phyloP scores from a whole-genome alignment of 352 stramenopile genomes.

The Globisporangium ultimum region DNA sequence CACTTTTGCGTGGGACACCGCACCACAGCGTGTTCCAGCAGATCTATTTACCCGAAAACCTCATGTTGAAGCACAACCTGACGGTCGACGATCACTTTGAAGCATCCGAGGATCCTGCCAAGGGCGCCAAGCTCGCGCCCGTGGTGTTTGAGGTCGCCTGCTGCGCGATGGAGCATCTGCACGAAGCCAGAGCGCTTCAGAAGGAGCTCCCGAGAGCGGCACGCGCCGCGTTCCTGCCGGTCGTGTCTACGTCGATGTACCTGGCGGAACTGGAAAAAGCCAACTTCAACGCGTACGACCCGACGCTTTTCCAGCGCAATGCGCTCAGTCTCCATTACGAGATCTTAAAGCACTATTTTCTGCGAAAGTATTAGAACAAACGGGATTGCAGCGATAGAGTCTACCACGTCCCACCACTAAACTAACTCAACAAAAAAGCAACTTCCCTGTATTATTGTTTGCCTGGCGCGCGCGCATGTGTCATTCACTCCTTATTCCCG shows the following conservation, averaged over 20 bases:
- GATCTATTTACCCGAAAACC: constrained; percentile 78
- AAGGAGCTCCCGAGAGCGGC: constrained; percentile 47
- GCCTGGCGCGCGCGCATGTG: background rate
- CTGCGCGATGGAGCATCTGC: constrained; percentile 77
- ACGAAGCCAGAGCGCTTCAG: constrained; percentile 56
- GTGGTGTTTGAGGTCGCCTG: constrained; percentile 89
- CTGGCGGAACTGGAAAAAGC: constrained; percentile 64
- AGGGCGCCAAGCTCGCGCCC: constrained; percentile 69
- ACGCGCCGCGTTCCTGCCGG: constrained; percentile 63
- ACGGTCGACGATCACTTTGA: constrained; percentile 52
- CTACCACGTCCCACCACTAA: background rate
- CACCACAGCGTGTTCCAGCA: constrained; percentile 67
- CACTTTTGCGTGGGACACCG: constrained; percentile 70
- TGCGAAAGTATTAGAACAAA: constrained; percentile 62
- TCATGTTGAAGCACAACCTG: constrained; percentile 73
- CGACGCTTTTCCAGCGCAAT: constrained; percentile 44
- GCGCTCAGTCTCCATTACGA: constrained; percentile 62
- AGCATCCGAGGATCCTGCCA: constrained; percentile 46
- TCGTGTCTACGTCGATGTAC: constrained; percentile 61
- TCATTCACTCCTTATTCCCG: constrained; percentile 1
- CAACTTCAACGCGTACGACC: constrained; percentile 82
- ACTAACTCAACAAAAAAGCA: background rate
- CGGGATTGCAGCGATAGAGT: background rate
- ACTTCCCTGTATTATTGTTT: constrained; percentile 3
- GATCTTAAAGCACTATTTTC: constrained; percentile 77